Base-by-base conservation (phyloP, 2,329 filamentous ascomycete species). In the Xylariaceae sp. region DNA sequence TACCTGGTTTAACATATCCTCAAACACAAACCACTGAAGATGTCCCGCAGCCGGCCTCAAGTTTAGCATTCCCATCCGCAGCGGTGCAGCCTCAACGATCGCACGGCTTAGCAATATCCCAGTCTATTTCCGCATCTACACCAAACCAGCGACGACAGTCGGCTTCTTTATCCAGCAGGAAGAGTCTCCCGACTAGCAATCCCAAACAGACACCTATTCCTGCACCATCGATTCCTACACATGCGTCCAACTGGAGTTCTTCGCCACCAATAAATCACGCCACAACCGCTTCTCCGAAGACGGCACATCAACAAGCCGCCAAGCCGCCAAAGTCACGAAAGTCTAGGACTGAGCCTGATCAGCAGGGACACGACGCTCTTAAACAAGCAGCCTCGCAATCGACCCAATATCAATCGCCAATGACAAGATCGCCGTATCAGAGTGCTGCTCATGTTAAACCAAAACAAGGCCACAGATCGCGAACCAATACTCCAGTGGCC, bases 391-490 rank as follows among this genome's bases (percentile, higher is more conserved):
- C 65, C 14, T 43, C 65, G 3, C 69, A 67, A 33, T 57, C 58
- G 4, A 58, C 62, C 11, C 66, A 63, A 46, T 75, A 66, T 61
- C 71, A 61, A 61, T 74, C 68, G 37, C 56, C 63, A 17, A 61
- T 66, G 51, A 67, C 55, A 6, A 63, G 62, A 6, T 71, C 70
- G 6, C 69, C 67, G 2, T 70, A 67, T 34, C 69, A 70, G 40
- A 61, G 49, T 31, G 28, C 64, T 31, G 60, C 67, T n/a, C 64
- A 65, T 14, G 26, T 65, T 29, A 63, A 63, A 8, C 63, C 69
- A 52, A 63, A 62, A 24, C 70, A 72, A 53, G 57, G 60, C 14
- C 67, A 66, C 12, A 65, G 62, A 29, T 71, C 69, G 23, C 69
- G 67, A 44, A 69, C 63, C 5, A 67, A 53, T 37, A 71, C 68